These are phyloP conservation scores for Fusarium sp. DNA, from an alignment of 2,329 filamentous ascomycete species.

Conservation along the genomic window DNA sequence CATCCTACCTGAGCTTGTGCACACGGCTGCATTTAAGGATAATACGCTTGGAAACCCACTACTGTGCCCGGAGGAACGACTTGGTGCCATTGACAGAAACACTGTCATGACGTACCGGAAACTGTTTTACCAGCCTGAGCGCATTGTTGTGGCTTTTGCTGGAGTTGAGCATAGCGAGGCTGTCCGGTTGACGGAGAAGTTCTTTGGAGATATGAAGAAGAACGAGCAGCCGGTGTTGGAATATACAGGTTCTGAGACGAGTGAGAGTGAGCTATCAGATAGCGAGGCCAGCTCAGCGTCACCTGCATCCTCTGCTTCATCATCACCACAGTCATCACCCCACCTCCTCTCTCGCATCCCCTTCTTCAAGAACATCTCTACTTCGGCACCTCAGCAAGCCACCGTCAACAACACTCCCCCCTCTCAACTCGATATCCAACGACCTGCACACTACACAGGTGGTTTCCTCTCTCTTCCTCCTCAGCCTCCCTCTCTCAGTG, in stretches of 20 bases:
- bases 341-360: constrained; percentile 85
- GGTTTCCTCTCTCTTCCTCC: constrained; percentile 89
- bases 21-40: constrained; percentile 94
- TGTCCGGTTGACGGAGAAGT: constrained; percentile 81
- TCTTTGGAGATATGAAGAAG: constrained; percentile 90
- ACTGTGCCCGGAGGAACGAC: constrained; percentile 86
- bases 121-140: constrained; percentile 87
- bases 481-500: constrained; percentile 81
- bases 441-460: constrained; percentile 87
- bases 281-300: constrained; percentile 50
- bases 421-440: constrained; percentile 67
- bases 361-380: constrained; percentile 90
- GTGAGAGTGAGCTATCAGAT: constrained; percentile 53
- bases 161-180: constrained; percentile 87
- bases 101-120: constrained; percentile 84
- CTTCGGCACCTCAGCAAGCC: constrained; percentile 74
- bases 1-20: constrained; percentile 93
- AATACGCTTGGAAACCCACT: constrained; percentile 96
- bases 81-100: constrained; percentile 78
- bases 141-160: constrained; percentile 95
- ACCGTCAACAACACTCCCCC: constrained; percentile 63
- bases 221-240: constrained; percentile 61
- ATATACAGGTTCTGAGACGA: constrained; percentile 70
- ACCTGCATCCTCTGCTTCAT: constrained; percentile 49
- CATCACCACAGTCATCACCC: constrained; percentile 62